These are phyloP conservation scores for Trichoderma sp. DNA, from an alignment of 2,329 filamentous ascomycete genomes.

Conservation along the genomic window DNA sequence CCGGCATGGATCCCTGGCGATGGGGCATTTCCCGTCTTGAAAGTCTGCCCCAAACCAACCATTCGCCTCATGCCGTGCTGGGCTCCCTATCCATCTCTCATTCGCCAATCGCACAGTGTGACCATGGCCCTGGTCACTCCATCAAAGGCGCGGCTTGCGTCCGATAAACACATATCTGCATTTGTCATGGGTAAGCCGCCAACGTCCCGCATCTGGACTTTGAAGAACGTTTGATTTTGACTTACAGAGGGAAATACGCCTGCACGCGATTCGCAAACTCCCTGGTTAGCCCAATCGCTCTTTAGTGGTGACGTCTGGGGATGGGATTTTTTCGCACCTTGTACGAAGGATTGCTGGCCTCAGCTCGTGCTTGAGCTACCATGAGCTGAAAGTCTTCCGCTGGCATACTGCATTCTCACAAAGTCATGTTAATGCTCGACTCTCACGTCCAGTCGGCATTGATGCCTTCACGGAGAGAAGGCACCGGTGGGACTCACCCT, in stretches of 20 bases:
- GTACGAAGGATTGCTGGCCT: slow-evolving; percentile 51
- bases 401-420: slow-evolving; percentile 46
- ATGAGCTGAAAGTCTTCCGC: slow-evolving; percentile 56
- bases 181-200: slow-evolving; percentile 16
- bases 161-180: slow-evolving; percentile 61
- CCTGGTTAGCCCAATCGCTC: not conserved
- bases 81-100: not conserved
- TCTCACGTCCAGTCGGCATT: not conserved
- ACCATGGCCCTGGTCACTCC: not conserved
- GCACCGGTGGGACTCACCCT: slow-evolving; percentile 36
- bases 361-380: slow-evolving; percentile 52
- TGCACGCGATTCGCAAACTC: slow-evolving; percentile 26
- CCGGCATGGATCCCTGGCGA: not conserved
- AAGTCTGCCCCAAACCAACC: not conserved
- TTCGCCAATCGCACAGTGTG: not conserved
- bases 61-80: not conserved
- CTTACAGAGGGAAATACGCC: slow-evolving; percentile 62
- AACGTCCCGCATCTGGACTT: not conserved
- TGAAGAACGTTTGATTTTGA: slow-evolving; percentile 20
- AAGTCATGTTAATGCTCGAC: not conserved
- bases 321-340: slow-evolving; percentile 44
- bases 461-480: too few relatives aligned
- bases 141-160: slow-evolving; percentile 41
- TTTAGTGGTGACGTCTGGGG: not conserved
- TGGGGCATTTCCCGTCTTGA: not conserved